Evolutionary conservation across 2,329 filamentous ascomycete genomes (phyloP), one percentile per base, ranked within the genome.

Genomic region (Aspergillus sergii): DNA sequence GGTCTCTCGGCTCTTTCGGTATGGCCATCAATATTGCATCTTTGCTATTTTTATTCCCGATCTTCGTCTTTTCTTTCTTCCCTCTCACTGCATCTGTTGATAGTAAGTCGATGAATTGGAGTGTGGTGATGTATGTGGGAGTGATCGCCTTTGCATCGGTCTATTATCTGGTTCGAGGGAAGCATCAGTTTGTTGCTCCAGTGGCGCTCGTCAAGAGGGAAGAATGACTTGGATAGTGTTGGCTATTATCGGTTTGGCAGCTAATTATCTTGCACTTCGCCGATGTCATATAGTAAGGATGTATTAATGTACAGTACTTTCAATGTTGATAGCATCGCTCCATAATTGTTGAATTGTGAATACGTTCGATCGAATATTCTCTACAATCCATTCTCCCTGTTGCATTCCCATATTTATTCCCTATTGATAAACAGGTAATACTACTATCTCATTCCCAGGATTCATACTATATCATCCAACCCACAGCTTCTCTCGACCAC

Each of bases 101-200:
- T 11, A 64, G 67, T 10, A 64, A 70, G 58, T 76, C 76, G 6
- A 83, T 84, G 80, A 84, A 84, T 64, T 84, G 81, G 81, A 79
- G 78, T 43, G 73, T 79, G 48, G 69, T 75, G 1, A 82, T 84
- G 69, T 84, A 81, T 60, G 76, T 78, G n/a, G 75, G 75, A 6
- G 73, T 83, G 23, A 72, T 83, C 19, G 67, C 76, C 8, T 79
- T 83, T 36, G 79, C 81, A 2, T 72, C 80, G 4, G 59, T 75
- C 0, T 84, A 80, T 64, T 85, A 83, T 63, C 66, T 72, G n/a
- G 16, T 78, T 4, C 68, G 72, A 48, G 83, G 80, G 2, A 73
- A 75, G 32, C 73, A 80, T 46, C 69, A 75, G 28, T 84, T 83
- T 66, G 71, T 75, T 56, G 73, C 76, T 7, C 78, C 79, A 6